phyloP scores from a whole-genome alignment of 345 rosid genomes.

The Acer negundo region DNA sequence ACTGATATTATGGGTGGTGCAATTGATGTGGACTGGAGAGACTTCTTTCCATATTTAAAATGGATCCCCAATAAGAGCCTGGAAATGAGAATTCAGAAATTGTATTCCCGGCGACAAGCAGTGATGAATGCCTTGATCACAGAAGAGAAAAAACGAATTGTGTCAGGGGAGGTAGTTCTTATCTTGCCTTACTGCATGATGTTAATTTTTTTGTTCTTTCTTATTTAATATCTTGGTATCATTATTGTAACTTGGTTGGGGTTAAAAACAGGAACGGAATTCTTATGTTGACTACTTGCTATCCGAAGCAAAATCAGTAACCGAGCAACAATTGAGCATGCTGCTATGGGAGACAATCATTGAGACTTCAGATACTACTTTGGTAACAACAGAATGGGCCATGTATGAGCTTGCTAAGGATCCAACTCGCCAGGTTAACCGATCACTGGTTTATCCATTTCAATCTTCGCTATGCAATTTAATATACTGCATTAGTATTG shows the following conservation, averaged over 20 bases:
- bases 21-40: constrained; percentile 91
- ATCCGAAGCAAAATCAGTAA: constrained; percentile 60
- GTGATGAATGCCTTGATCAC: constrained; percentile 67
- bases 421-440: constrained; percentile 52
- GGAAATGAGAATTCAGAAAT: constrained; percentile 49
- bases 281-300: constrained; percentile 62
- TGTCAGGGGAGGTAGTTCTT: constrained; percentile 51
- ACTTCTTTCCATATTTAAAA: constrained; percentile 82
- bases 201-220: neutral
- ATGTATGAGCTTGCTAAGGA: constrained; percentile 80
- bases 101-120: constrained; percentile 53
- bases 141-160: constrained; percentile 47
- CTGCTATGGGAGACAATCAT: constrained; percentile 80
- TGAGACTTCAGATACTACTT: constrained; percentile 73
- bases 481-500: neutral
- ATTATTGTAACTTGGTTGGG: constrained; percentile 6
- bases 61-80: constrained; percentile 75
- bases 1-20: constrained; percentile 81
- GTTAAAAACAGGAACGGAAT: constrained; percentile 58
- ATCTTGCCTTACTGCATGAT: neutral
- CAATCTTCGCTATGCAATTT: neutral
- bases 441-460: neutral
- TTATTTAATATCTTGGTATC: neutral
- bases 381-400: constrained; percentile 92
- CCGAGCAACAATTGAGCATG: constrained; percentile 59